Percentiles rank a stretch among this genome's conserved stretches.
Evolutionary conservation across 495 filamentous ascomycete species (phyloP).

Genomic region (Penicillium nucicola): DNA sequence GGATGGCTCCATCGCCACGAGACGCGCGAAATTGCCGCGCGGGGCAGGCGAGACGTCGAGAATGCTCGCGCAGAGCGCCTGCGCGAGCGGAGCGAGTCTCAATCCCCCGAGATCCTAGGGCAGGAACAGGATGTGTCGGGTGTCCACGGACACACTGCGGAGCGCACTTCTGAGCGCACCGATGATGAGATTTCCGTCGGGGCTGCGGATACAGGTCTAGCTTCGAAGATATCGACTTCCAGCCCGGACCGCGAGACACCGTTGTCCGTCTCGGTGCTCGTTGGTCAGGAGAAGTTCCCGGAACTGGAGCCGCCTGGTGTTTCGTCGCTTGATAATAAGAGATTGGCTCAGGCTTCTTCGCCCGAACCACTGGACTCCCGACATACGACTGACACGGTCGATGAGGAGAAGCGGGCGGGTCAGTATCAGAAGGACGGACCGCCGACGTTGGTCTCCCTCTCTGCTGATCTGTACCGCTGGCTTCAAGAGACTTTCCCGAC

Average conservation of each 20-base stretch:
- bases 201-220: neutral
- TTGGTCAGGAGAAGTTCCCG: conserved; percentile 10
- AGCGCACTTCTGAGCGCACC: neutral
- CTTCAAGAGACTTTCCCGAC: conserved; percentile 65
- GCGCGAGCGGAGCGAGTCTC: conserved; percentile 11
- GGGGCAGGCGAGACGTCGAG: conserved; percentile 51
- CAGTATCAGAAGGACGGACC: neutral
- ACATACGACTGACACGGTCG: neutral
- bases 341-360: conserved; percentile 1
- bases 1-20: conserved; percentile 57
- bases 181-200: neutral
- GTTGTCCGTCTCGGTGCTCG: conserved; percentile 5
- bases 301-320: neutral
- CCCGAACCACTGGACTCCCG: conserved; percentile 2
- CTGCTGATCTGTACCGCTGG: conserved; percentile 46
- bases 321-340: neutral
- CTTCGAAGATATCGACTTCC: neutral
- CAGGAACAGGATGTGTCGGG: neutral
- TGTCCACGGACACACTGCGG: neutral
- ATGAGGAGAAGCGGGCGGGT: conserved; percentile 12
- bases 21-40: conserved; percentile 56
- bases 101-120: conserved; percentile 2
- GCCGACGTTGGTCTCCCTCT: conserved; percentile 47
- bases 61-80: conserved; percentile 37
- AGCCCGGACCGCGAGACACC: neutral